Conservation (phyloP, 345 rosid species). For the Eucalyptus erythrocorys region DNA sequence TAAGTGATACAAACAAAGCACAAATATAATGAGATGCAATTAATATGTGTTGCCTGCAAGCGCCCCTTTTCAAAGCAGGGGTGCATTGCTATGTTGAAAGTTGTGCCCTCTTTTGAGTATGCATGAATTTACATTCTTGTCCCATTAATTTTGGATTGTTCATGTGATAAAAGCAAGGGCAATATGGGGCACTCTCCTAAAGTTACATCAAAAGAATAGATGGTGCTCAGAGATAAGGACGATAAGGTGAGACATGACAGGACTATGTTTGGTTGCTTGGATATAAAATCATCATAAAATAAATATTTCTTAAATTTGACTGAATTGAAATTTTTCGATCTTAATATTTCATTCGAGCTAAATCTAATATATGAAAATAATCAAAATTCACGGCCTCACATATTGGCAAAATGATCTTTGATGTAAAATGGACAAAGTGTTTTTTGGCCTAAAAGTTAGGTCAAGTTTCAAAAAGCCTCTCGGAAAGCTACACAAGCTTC, state of each 20-base stretch:
- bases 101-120: neutral
- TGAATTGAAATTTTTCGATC: neutral
- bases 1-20: neutral
- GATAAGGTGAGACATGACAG: neutral
- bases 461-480: too few species aligned
- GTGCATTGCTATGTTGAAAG: neutral
- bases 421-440: neutral
- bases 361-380: neutral
- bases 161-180: neutral
- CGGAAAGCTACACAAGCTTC: neutral
- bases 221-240: neutral
- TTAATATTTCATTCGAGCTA: neutral
- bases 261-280: neutral
- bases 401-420: neutral
- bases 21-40: neutral
- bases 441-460: too few species aligned
- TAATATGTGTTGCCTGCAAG: neutral
- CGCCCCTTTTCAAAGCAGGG: neutral
- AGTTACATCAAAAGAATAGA: neutral
- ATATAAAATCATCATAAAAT: neutral
- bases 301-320: neutral
- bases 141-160: neutral
- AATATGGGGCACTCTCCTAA: neutral
- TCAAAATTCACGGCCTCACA: neutral
- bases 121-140: neutral